Evolutionary conservation across 139 green algal species (phyloP).

Genomic region (Volvox africanus): DNA sequence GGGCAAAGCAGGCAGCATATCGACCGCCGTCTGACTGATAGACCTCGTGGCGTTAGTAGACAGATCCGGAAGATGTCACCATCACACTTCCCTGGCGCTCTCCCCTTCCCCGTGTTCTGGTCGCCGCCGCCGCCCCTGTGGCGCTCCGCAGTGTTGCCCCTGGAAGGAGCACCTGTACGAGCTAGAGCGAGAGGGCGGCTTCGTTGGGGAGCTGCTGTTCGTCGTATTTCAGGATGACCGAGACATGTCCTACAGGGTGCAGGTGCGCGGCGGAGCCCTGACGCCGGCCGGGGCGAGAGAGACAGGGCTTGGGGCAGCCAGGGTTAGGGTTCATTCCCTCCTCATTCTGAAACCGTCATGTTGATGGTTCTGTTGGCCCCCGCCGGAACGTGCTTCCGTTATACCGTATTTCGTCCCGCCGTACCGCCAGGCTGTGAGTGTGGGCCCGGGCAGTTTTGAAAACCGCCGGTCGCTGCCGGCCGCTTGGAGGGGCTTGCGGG

Average conservation of each 20-base stretch:
- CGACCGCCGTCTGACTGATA: too few species aligned
- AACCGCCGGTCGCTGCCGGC: slow-evolving; percentile 81
- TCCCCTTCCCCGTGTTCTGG: too few species aligned
- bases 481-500: slow-evolving; percentile 91
- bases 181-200: slow-evolving; percentile 90
- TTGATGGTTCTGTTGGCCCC: too few species aligned
- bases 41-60: too few species aligned
- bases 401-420: background rate
- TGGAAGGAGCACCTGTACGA: slow-evolving; percentile 98
- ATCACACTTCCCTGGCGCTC: too few species aligned
- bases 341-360: background rate
- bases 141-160: slow-evolving; percentile 69
- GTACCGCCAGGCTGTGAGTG: slow-evolving; percentile 78
- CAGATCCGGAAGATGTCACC: too few species aligned
- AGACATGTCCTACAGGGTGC: slow-evolving; percentile 86
- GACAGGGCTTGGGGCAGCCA: background rate
- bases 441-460: slow-evolving; percentile 85
- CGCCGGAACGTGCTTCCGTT: too few species aligned
- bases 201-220: slow-evolving; percentile 65
- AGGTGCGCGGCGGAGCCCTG: slow-evolving; percentile 37
- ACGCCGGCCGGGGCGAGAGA: too few species aligned
- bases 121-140: too few species aligned
- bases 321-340: background rate
- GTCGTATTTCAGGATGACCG: slow-evolving; percentile 86
- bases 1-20: too few species aligned